A percentile compares a stretch with the other conserved stretches of the same genome.
phyloP scores from a whole-genome alignment of 1,284 basidiomycete genomes.

The Gymnopus androsaceus region DNA sequence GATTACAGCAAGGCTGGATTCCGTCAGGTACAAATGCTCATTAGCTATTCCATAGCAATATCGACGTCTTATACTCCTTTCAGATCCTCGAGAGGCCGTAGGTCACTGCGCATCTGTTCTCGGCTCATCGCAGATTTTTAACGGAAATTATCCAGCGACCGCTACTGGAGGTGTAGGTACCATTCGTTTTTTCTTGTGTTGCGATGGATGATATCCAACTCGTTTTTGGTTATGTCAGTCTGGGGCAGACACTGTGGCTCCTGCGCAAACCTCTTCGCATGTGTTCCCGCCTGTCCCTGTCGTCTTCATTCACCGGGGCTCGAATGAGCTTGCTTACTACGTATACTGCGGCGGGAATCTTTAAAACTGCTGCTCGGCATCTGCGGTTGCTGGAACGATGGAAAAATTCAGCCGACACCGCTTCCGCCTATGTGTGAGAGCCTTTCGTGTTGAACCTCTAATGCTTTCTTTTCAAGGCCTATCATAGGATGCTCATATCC shows the following conservation, averaged over 20 bases:
- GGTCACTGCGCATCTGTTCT: slow-evolving; percentile 56
- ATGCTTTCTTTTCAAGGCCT: slow-evolving; percentile 27
- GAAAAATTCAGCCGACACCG: slow-evolving; percentile 59
- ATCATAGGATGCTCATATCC: slow-evolving; percentile 44
- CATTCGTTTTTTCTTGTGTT: slow-evolving; percentile 2
- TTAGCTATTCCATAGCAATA: slow-evolving; percentile 6
- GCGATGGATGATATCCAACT: slow-evolving; percentile 39
- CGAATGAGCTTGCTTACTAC: slow-evolving; percentile 47
- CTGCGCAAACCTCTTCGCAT: slow-evolving; percentile 35
- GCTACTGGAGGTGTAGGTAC: slow-evolving; percentile 56
- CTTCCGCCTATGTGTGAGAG: slow-evolving; percentile 42
- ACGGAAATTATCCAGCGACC: slow-evolving; percentile 57
- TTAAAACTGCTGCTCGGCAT: slow-evolving; percentile 51
- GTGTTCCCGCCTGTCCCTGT: slow-evolving; percentile 44
- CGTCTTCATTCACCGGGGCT: slow-evolving; percentile 42
- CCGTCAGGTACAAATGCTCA: slow-evolving; percentile 43
- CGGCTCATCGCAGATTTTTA: slow-evolving; percentile 40
- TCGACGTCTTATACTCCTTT: slow-evolving; percentile 9
- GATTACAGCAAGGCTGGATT: slow-evolving; percentile 73
- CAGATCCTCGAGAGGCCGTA: slow-evolving; percentile 65
- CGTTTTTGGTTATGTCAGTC: slow-evolving; percentile 23
- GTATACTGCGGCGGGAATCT: slow-evolving; percentile 67
- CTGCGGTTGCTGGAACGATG: slow-evolving; percentile 49
- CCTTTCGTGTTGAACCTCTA: neutral
- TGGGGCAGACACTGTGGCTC: slow-evolving; percentile 39